phyloP scores from a whole-genome alignment of 2,329 filamentous ascomycete genomes.

The Anisogramma anomala region DNA sequence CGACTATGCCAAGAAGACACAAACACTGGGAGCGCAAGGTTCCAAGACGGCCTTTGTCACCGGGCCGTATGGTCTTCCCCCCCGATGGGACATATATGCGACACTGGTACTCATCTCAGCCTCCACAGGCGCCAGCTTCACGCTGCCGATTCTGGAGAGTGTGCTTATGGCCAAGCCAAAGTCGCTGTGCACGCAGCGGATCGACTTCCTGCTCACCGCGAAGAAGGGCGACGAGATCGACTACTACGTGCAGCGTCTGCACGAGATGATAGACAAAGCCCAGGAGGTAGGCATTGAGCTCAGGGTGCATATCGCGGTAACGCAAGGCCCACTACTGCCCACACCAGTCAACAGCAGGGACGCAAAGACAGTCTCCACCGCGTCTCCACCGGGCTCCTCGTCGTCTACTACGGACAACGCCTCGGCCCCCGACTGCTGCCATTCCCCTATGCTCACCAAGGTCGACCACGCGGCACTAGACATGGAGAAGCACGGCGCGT shows the following conservation, averaged over 20 bases:
- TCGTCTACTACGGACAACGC: too few relatives aligned
- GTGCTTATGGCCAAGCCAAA: slow-evolving; percentile 29
- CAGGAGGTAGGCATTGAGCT: slow-evolving; percentile 36
- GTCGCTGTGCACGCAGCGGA: slow-evolving; percentile 37
- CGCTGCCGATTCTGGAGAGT: slow-evolving; percentile 46
- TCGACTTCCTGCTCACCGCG: slow-evolving; percentile 43
- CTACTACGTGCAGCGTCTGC: slow-evolving; percentile 41
- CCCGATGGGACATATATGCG: slow-evolving; percentile 47
- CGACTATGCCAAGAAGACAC: slow-evolving; percentile 29
- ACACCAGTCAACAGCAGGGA: slow-evolving; percentile 18
- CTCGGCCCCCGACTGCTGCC: slow-evolving; percentile 34
- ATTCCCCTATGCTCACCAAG: too few relatives aligned
- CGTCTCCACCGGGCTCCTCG: slow-evolving; percentile 12
- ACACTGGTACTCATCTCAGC: slow-evolving; percentile 48
- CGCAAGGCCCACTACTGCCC: slow-evolving; percentile 21
- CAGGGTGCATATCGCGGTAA: slow-evolving; percentile 43
- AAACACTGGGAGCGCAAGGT: slow-evolving; percentile 20
- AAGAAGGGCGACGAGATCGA: slow-evolving; percentile 40
- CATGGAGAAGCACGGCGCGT: slow-evolving; percentile 14
- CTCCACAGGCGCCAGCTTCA: slow-evolving; percentile 52
- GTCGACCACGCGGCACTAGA: too few relatives aligned
- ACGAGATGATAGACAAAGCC: slow-evolving; percentile 32
- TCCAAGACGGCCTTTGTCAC: slow-evolving; percentile 37
- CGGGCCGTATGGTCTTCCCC: slow-evolving; percentile 45
- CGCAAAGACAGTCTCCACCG: slow-evolving; percentile 12